Base-by-base conservation (phyloP, 345 rosid genomes). In the Dovyalis caffra region DNA sequence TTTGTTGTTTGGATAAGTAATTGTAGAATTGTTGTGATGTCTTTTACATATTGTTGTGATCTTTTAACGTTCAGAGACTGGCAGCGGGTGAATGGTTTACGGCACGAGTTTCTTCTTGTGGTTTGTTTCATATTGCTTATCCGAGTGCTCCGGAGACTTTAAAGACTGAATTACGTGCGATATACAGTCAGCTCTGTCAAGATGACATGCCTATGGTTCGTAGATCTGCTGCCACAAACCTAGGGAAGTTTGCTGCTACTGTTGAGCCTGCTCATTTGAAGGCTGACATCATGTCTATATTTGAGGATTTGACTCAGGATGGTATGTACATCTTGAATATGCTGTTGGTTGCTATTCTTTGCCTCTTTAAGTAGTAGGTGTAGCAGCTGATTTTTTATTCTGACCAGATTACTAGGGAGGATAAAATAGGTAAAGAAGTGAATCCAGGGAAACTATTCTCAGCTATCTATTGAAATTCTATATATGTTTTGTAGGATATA, bases 171-270 rank as follows among this genome's bases (percentile, higher is more conserved):
- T 77, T 92, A 64, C 81, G 99, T 69, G 76, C 90, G 12, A 67
- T 84, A 74, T 95, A 90, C 76, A 82, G 82, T 58, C 97, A 92
- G 77, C 83, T 95, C 40, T 95, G 99, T 82, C 95, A 92, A 86
- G 99, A 95, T 87, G 99, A 92, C 82, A 92, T 92, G 99, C 99
- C 97, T 32, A 95, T 90, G 97, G 99, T 95, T 78, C 88, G 99
- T 68, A 95, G 94, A 85, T 92, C 99, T 67, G 99, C 99, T 43
- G 97, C 97, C 33, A 82, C 95, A 18, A 95, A 92, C 79, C 86
- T 95, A 56, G 98, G 97, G 68, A 95, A 87, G 79, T 92, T 91
- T 89, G 97, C 99, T 83, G 97, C 97, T 12, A 92, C 99, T 20
- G 90, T 95, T 71, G 98, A 95, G 64, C 78, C 88, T 73, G 80